Conservation (phyloP, 495 filamentous ascomycete species). For the Penicillium coprophilum region DNA sequence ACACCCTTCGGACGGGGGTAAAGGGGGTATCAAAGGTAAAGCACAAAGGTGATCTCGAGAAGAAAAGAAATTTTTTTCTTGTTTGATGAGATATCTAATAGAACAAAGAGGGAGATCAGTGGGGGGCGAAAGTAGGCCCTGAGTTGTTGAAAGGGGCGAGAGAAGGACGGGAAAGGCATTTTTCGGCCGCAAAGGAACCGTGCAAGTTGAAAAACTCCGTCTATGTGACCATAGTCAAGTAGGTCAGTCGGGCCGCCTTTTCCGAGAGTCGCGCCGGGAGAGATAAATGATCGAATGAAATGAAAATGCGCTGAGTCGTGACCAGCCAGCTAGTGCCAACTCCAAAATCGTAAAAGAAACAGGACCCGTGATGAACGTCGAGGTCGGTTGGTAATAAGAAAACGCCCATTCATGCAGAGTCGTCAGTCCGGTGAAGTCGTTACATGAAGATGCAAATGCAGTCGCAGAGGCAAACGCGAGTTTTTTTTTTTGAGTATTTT, state of each 20-base stretch:
- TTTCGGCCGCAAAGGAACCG: conserved; percentile 17
- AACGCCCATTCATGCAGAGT: conserved; percentile 51
- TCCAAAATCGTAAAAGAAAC: conserved; percentile 34
- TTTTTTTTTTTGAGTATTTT: no score
- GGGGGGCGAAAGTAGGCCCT: conserved; percentile 33
- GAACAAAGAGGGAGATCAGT: conserved; percentile 19
- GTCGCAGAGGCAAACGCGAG: conserved; percentile 25
- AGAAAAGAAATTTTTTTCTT: conserved; percentile 31
- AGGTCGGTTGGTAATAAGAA: conserved; percentile 31
- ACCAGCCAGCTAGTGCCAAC: conserved; percentile 42
- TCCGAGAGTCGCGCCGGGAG: conserved; percentile 13
- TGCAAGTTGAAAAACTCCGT: conserved; percentile 16
- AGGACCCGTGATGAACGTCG: conserved; percentile 31
- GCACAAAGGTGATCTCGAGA: conserved; percentile 22
- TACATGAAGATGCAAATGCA: conserved; percentile 44
- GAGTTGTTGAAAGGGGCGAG: conserved; percentile 14
- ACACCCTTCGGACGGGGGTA: conserved; percentile 3
- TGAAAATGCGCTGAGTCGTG: conserved; percentile 33
- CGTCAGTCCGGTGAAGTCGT: conserved; percentile 49
- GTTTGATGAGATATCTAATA: conserved; percentile 31
- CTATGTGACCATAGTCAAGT: conserved; percentile 12
- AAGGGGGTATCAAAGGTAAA: conserved; percentile 31
- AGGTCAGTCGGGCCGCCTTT: conserved; percentile 1
- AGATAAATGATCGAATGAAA: conserved; percentile 14
- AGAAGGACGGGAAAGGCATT: conserved; percentile 7